Evolutionary conservation across 108 stramenopile species (phyloP).

Genomic region (Cyclotella baltica): DNA sequence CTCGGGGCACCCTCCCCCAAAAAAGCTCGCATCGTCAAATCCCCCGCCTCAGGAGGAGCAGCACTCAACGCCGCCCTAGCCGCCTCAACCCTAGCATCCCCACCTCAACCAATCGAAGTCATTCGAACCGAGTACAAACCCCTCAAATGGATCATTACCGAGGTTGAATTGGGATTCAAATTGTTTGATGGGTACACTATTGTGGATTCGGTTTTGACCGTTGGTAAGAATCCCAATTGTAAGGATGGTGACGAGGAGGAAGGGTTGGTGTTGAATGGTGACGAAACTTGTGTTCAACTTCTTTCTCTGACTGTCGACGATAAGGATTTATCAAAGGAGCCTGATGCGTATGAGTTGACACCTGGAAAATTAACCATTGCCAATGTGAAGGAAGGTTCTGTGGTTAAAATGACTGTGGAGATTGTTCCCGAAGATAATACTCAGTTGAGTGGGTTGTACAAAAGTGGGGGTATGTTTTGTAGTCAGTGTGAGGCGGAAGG

Average conservation of each 20-base stretch:
- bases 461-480: conserved; percentile 88
- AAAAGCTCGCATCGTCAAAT: conserved; percentile 17
- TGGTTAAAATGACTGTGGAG: background rate
- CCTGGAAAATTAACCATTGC: conserved; percentile 46
- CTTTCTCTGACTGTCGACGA: conserved; percentile 39
- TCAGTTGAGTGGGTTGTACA: conserved; percentile 93
- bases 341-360: conserved; percentile 33
- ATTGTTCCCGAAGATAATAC: conserved; percentile 91
- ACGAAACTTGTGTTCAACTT: conserved; percentile 38
- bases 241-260: conserved; percentile 14
- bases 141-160: conserved; percentile 38
- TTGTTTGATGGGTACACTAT: conserved; percentile 42
- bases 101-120: conserved; percentile 38
- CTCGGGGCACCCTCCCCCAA: conserved; percentile 14
- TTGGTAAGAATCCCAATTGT: conserved; percentile 16
- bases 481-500: conserved; percentile 93
- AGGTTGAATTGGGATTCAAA: conserved; percentile 52
- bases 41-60: too few species aligned
- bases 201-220: conserved; percentile 43
- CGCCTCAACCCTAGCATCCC: conserved; percentile 34
- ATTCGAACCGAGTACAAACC: conserved; percentile 46
- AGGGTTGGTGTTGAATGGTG: conserved; percentile 49
- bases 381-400: conserved; percentile 11
- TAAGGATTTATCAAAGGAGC: conserved; percentile 21
- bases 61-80: conserved; percentile 38